Evolutionary conservation across 768 basidiomycete species (phyloP).

Genomic region (Hypholoma sublateritium): DNA sequence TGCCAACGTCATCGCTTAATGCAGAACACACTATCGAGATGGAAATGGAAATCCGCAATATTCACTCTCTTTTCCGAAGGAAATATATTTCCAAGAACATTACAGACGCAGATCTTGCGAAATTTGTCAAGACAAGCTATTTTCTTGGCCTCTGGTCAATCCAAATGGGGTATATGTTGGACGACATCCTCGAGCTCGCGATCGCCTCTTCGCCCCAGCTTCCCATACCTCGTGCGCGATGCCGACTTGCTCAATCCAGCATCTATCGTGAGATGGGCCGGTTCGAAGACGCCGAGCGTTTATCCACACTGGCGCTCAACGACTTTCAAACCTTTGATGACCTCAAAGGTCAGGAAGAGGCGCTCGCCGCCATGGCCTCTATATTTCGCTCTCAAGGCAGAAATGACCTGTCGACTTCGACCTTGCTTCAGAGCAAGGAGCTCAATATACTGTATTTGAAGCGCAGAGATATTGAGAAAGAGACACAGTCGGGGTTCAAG

Average conservation of each 20-base stretch:
- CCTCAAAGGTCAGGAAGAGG: not conserved
- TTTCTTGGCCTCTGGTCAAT: constrained; percentile 3
- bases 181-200: constrained; percentile 1
- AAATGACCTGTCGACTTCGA: not conserved
- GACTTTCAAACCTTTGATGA: not conserved
- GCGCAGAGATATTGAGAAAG: not conserved
- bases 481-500: not conserved
- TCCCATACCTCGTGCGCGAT: constrained; percentile 1
- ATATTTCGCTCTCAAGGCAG: not conserved
- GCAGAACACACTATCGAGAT: not conserved
- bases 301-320: not conserved
- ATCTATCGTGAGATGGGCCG: not conserved
- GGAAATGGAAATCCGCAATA: constrained; percentile 2
- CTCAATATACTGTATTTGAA: not conserved
- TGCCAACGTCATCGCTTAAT: not conserved
- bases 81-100: not conserved
- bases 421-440: not conserved
- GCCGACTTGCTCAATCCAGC: not conserved
- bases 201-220: not conserved
- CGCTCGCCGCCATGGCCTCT: not conserved
- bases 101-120: not conserved
- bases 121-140: not conserved
- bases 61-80: not conserved
- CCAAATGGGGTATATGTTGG: not conserved
- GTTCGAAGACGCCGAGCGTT: not conserved